Evolutionary conservation across 2,329 filamentous ascomycete genomes (phyloP).

Genomic region (Lizonia empirigonia): DNA sequence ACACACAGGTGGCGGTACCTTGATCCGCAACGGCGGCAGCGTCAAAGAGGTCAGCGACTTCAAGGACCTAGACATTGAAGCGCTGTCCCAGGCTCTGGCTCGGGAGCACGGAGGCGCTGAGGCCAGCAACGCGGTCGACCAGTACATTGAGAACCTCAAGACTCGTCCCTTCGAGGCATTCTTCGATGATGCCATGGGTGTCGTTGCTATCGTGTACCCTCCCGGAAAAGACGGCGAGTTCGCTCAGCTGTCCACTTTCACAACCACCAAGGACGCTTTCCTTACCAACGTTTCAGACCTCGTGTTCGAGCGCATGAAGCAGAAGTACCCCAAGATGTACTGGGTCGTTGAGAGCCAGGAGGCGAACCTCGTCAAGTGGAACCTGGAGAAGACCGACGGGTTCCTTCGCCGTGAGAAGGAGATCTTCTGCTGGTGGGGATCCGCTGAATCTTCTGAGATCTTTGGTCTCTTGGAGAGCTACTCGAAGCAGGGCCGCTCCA

Average conservation of each 20-base stretch:
- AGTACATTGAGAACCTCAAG: slow-evolving; percentile 80
- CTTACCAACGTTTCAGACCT: slow-evolving; percentile 94
- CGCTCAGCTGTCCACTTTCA: slow-evolving; percentile 86
- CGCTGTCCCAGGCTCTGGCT: slow-evolving; percentile 81
- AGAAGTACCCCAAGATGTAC: slow-evolving; percentile 86
- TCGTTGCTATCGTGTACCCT: slow-evolving; percentile 85
- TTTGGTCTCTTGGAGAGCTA: slow-evolving; percentile 85
- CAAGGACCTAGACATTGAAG: slow-evolving; percentile 75
- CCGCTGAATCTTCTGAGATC: slow-evolving; percentile 81
- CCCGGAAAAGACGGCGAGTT: slow-evolving; percentile 68
- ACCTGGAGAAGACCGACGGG: slow-evolving; percentile 95
- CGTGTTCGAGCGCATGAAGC: slow-evolving; percentile 90
- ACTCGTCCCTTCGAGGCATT: slow-evolving; percentile 86
- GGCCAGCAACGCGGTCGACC: slow-evolving; percentile 80
- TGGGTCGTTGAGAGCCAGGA: slow-evolving; percentile 98
- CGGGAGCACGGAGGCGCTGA: slow-evolving; percentile 82
- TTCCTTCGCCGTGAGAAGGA: slow-evolving; percentile 84
- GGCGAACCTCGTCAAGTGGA: slow-evolving; percentile 91
- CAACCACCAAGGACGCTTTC: slow-evolving; percentile 93
- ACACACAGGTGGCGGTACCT: slow-evolving; percentile 89
- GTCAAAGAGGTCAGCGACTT: slow-evolving; percentile 75
- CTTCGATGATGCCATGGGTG: slow-evolving; percentile 93
- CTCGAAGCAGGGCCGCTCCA: slow-evolving; percentile 77
- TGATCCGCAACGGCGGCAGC: slow-evolving; percentile 92
- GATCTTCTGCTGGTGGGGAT: slow-evolving; percentile 95